Conservation (phyloP, 2,329 filamentous ascomycete species). For the Trichoderma sp. region DNA sequence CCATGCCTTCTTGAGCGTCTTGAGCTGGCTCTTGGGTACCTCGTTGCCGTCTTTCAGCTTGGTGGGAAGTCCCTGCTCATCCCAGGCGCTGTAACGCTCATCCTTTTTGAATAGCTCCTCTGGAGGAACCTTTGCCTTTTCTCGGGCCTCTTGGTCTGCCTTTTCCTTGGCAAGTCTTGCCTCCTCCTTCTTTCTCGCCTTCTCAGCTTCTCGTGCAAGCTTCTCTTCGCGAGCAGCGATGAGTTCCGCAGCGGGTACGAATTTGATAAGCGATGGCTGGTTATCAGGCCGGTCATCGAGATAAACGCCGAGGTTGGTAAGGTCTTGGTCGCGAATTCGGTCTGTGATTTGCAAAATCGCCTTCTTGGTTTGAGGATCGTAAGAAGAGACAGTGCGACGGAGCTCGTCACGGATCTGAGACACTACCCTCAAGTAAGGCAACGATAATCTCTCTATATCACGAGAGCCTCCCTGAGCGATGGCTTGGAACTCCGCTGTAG, state of each 20-base stretch:
- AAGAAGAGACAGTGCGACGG: constrained; percentile 49
- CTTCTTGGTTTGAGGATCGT: constrained; percentile 56
- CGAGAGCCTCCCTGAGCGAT: constrained; percentile 44
- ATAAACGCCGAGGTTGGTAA: constrained; percentile 81
- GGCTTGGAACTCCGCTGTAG: constrained; percentile 46
- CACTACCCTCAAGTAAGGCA: constrained; percentile 54
- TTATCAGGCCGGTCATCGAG: constrained; percentile 74
- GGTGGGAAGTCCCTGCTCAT: constrained; percentile 75
- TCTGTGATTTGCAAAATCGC: constrained; percentile 76
- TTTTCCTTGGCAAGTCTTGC: constrained; percentile 49
- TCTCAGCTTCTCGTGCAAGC: constrained; percentile 59
- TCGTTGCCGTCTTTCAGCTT: constrained; percentile 76
- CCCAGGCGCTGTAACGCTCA: constrained; percentile 70
- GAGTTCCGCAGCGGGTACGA: constrained; percentile 55
- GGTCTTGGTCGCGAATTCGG: constrained; percentile 72
- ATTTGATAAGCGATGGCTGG: constrained; percentile 70
- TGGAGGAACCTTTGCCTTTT: constrained; percentile 55
- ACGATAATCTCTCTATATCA: constrained; percentile 51
- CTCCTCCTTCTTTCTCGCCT: constrained; percentile 54
- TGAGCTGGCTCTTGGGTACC: constrained; percentile 72
- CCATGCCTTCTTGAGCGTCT: constrained; percentile 88
- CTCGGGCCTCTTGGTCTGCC: constrained; percentile 52
- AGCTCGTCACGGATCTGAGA: constrained; percentile 62
- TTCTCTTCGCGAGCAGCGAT: constrained; percentile 59
- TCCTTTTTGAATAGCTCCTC: constrained; percentile 56